Evolutionary conservation across 257 asterid genomes (phyloP).

Genomic region (Striga asiatica): DNA sequence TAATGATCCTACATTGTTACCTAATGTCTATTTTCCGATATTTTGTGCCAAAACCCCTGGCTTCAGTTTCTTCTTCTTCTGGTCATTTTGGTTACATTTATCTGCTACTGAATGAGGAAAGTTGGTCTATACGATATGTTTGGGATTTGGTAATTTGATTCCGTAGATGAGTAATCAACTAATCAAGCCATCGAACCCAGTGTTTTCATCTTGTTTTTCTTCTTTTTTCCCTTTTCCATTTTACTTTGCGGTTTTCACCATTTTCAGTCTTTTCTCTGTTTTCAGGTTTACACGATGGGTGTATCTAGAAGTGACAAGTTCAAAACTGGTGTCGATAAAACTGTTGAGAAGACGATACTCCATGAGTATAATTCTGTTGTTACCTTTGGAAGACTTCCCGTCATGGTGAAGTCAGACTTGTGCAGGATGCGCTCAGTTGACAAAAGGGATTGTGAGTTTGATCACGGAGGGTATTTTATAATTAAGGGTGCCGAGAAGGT

Average conservation of each 20-base stretch:
- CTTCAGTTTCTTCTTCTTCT: background rate
- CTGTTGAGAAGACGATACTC: constrained; percentile 35
- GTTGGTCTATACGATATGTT: background rate
- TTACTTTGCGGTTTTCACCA: too few relatives aligned
- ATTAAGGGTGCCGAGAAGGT: constrained; percentile 99
- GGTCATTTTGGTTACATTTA: background rate
- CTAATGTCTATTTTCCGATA: too few relatives aligned
- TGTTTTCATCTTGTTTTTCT: constrained; percentile 5
- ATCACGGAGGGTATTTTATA: constrained; percentile 82
- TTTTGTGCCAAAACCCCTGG: too few relatives aligned
- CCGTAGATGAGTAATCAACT: too few relatives aligned
- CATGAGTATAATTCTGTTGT: constrained; percentile 28
- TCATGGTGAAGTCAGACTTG: constrained; percentile 76
- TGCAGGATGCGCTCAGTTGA: constrained; percentile 53
- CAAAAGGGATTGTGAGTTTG: constrained; percentile 70
- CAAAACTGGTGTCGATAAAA: constrained; percentile 52
- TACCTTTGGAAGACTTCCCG: constrained; percentile 68
- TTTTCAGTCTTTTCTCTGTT: constrained; percentile 11
- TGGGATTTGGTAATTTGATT: background rate
- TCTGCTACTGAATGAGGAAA: background rate
- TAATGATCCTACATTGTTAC: too few relatives aligned
- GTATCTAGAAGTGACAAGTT: constrained; percentile 62
- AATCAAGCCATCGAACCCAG: too few relatives aligned
- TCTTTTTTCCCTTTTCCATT: background rate
- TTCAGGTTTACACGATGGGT: constrained; percentile 62